Evolutionary conservation across 2,329 filamentous ascomycete genomes (phyloP), one percentile per base, ranked within the genome.

Genomic region (Alternaria conjuncta): DNA sequence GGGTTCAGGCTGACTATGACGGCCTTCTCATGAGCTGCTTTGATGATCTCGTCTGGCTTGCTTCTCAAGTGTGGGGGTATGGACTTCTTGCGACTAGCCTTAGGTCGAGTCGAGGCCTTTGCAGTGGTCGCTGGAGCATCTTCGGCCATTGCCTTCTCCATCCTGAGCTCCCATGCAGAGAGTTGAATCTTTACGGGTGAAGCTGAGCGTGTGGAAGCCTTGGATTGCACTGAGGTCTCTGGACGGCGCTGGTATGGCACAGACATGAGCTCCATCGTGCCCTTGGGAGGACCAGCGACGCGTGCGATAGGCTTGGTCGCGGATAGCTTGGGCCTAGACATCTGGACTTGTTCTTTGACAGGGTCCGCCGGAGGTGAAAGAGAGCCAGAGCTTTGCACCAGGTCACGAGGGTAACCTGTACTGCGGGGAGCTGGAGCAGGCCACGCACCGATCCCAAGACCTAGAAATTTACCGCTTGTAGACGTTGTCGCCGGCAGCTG

Each of bases 21-120:
- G 25, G 25, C 1, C 25, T 26, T 26, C 25, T 26, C 9, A 26
- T 26, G 25, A 26, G 25, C 25, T 26, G 25, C 9, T 26, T 4
- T 26, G 25, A 26, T 26, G 6, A 6, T 26, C 25, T 11, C 26
- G 3, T 28, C 26, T 11, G 26, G 1, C 26, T 55, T 55, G 32
- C 2, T 46, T 3, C 64, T 44, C 13, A 62, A 23, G 36, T 64
- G 61, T 0, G 58, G 61, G 6, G 58, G 61, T 12, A 64, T 23
- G 0, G 64, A 66, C 3, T n/a, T 28, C n/a, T 56, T 45, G 10
- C 12, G 53, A 2, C 10, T 23, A 3, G 5, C 18, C 6, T 26
- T 21, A 6, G 45, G 30, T 11, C 26, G 26, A 28, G 25, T 26
- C 25, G 25, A 26, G 25, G 6, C 25, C 4, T 26, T 26, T 26